Evolutionary conservation across 345 rosid genomes (phyloP), one percentile per base, ranked within the genome.

Genomic region (Gossypium turneri): DNA sequence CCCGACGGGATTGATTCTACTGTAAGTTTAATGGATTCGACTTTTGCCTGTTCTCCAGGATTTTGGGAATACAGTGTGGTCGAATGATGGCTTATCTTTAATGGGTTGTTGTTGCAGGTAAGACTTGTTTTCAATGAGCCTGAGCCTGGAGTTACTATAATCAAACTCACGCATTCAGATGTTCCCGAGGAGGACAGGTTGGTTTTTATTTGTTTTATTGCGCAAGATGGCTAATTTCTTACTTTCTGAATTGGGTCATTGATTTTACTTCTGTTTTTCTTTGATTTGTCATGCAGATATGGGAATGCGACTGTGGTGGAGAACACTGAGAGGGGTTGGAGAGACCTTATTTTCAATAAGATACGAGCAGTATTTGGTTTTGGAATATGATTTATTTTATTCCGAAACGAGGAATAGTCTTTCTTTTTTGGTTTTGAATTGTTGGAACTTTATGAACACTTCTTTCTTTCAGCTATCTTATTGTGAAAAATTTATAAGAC

Each of bases 301-400:
- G 99, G 97, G 59, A 95, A 95, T 83, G 88, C 94, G 1, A 95
- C 97, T 27, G 97, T 95, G 75, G 97, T 82, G 82, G 98, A 91
- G 80, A 95, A 93, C 86, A 95, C 98, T 0, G 94, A 95, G 88
- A 89, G 97, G 82, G 98, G 99, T 74, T 93, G 99, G 99, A 85
- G 94, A 65, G 94, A 91, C 81, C 92, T 89, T 45, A 95, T 93
- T 51, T 90, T 95, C 86, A 84, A 95, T 41, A 90, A 81, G 88
- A 91, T 95, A 76, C 89, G 97, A 9, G 94, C 98, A 7, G 92
- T 90, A 72, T 92, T 95, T 64, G 97, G 98, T 74, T 95, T 92
- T 84, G 98, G 91, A 75, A 79, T 90, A 12, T 90, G 86, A 87
- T 76, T 62, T 73, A 51, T 44, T 52, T 52, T 45, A 38, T 22